Evolutionary conservation across 2,329 filamentous ascomycete species (phyloP).

Genomic region (Dothidotthia symphoricarpi): DNA sequence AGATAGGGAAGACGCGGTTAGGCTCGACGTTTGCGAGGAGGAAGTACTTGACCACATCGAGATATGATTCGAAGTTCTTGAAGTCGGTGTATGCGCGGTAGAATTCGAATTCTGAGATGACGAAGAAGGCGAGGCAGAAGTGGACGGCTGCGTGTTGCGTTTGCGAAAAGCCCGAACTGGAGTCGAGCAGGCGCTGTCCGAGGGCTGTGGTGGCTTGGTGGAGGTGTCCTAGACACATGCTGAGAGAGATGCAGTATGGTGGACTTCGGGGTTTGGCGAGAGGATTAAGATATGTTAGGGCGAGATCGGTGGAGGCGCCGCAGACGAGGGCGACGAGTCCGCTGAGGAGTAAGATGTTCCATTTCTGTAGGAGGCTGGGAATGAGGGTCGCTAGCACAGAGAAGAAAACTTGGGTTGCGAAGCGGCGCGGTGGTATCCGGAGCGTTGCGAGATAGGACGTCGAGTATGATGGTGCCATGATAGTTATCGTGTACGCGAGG

Average conservation of each 20-base stretch:
- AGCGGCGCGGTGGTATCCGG: constrained; percentile 1
- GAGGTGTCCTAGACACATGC: constrained; percentile 1
- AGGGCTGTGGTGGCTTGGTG: constrained; percentile 3
- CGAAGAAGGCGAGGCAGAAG: constrained; percentile 3
- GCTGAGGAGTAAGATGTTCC: constrained; percentile 1
- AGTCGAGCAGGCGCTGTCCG: constrained; percentile 1
- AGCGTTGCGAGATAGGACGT: constrained; percentile 9
- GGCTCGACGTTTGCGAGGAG: constrained; percentile 2
- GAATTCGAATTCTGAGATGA: constrained; percentile 4
- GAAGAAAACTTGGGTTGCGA: constrained; percentile 4
- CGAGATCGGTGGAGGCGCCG: neutral
- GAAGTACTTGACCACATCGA: constrained; percentile 2
- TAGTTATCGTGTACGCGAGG: neutral
- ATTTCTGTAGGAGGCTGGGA: constrained; percentile 2
- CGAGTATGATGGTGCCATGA: constrained; percentile 2
- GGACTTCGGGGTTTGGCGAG: constrained; percentile 1
- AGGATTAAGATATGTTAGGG: constrained; percentile 2
- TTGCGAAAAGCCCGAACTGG: constrained; percentile 2
- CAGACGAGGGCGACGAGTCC: constrained; percentile 1
- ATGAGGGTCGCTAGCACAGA: constrained; percentile 3
- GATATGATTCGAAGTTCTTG: constrained; percentile 1
- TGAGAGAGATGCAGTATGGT: neutral
- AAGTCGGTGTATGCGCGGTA: constrained; percentile 4
- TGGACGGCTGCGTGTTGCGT: constrained; percentile 4
- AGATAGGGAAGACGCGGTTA: constrained; percentile 2